These are phyloP conservation scores for Russula dissimulans DNA, from an alignment of 768 basidiomycete species.

Conservation along the genomic window DNA sequence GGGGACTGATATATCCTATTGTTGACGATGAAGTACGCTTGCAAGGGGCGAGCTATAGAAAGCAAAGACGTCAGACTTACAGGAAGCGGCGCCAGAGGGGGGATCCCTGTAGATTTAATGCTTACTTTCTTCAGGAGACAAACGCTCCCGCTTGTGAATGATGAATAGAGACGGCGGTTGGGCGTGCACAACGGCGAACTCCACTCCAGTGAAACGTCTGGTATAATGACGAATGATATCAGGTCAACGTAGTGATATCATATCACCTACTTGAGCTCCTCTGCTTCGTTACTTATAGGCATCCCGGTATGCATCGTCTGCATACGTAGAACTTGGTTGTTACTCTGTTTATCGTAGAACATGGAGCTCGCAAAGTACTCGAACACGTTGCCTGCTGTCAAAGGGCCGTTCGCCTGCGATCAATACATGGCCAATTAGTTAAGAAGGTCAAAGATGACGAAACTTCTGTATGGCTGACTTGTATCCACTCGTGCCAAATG, in stretches of 20 bases:
- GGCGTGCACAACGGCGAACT: conserved; percentile 78
- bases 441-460: neutral
- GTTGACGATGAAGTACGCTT: conserved; percentile 82
- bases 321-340: conserved; percentile 88
- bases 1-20: conserved; percentile 86
- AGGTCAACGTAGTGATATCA: neutral
- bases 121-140: conserved; percentile 78
- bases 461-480: conserved; percentile 34
- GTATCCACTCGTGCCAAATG: conserved; percentile 89
- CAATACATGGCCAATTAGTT: neutral
- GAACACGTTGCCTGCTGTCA: conserved; percentile 70
- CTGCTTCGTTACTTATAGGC: conserved; percentile 68
- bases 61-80: conserved; percentile 4
- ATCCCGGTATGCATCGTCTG: conserved; percentile 83
- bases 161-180: conserved; percentile 76
- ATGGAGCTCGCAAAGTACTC: conserved; percentile 87
- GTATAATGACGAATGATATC: neutral
- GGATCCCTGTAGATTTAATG: neutral
- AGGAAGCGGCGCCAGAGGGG: neutral
- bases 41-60: conserved; percentile 55
- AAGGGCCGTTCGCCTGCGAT: conserved; percentile 60
- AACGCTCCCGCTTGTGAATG: conserved; percentile 79
- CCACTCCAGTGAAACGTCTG: conserved; percentile 80
- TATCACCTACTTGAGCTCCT: conserved; percentile 67
- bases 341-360: conserved; percentile 93